These are phyloP conservation scores for Pilobolus umbonatus DNA, from an alignment of 192 early-diverging fungal genomes.

Conservation along the genomic window DNA sequence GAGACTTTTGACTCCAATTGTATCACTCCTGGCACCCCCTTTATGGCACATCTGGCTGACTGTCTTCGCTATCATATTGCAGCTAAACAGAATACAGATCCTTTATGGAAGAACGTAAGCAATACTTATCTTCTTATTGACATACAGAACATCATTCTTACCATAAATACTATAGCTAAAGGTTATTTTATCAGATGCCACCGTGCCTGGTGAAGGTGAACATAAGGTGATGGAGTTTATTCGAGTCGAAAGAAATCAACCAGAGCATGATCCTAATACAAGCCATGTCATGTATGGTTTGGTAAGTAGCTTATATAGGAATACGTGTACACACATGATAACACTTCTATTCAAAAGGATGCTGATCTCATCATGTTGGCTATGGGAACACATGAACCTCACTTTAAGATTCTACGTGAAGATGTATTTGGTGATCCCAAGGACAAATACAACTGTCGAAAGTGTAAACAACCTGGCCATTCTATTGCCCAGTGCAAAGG, in stretches of 20 bases:
- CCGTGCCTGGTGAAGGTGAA: conserved; percentile 97
- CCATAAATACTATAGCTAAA: conserved; percentile 46
- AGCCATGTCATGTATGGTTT: conserved; percentile 90
- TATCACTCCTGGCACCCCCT: conserved; percentile 97
- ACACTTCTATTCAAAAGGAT: too few relatives aligned
- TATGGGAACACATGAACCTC: conserved; percentile 92
- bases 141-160: not conserved
- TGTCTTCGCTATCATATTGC: conserved; percentile 87
- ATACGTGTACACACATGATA: not conserved
- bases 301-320: too few relatives aligned
- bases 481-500: conserved; percentile 63
- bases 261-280: conserved; percentile 86
- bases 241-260: conserved; percentile 70
- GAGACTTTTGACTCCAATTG: conserved; percentile 92
- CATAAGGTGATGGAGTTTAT: conserved; percentile 99
- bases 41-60: conserved; percentile 88
- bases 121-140: not conserved
- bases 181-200: conserved; percentile 90
- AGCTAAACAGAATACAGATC: conserved; percentile 80
- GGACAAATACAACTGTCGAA: conserved; percentile 62
- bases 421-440: conserved; percentile 82
- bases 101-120: conserved; percentile 75
- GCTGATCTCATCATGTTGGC: conserved; percentile 98
- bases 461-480: conserved; percentile 60
- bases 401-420: conserved; percentile 94